Evolutionary conservation across 257 asterid genomes (phyloP).

Genomic region (Penstemon eatonii): DNA sequence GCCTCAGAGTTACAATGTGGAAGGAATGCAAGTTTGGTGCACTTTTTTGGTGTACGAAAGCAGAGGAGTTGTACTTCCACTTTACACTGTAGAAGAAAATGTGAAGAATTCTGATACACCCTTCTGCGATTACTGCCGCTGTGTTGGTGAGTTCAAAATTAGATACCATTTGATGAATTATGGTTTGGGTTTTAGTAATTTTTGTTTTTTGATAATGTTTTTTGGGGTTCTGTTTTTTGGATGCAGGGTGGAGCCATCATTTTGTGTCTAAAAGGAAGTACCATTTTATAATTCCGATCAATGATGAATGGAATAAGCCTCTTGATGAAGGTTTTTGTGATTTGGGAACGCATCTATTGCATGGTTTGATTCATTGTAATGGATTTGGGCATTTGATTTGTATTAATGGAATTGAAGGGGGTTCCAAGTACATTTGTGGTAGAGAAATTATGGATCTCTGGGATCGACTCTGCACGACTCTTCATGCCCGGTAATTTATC

Average conservation of each 20-base stretch:
- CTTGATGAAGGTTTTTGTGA: conserved; percentile 56
- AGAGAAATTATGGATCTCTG: conserved; percentile 82
- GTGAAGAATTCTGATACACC: conserved; percentile 50
- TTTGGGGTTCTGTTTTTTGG: conserved; percentile 1
- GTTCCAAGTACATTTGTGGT: conserved; percentile 63
- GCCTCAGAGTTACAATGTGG: conserved; percentile 49
- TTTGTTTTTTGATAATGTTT: neutral
- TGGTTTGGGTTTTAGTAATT: neutral
- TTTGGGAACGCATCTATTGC: conserved; percentile 66
- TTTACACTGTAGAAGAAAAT: conserved; percentile 74
- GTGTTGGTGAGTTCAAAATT: conserved; percentile 50
- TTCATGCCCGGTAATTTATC: conserved; percentile 51
- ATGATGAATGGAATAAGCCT: conserved; percentile 69
- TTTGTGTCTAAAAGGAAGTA: conserved; percentile 80
- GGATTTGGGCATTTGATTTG: conserved; percentile 86
- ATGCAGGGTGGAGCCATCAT: conserved; percentile 88
- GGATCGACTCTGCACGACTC: conserved; percentile 77
- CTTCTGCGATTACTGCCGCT: conserved; percentile 75
- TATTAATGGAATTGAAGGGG: conserved; percentile 85
- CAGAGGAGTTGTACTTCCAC: conserved; percentile 61
- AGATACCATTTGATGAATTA: conserved; percentile 6
- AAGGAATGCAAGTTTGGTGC: conserved; percentile 66
- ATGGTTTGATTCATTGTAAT: conserved; percentile 84
- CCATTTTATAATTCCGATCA: conserved; percentile 77
- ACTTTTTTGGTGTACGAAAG: conserved; percentile 68